Base-by-base conservation (phyloP, 176 grass and related monocot species). In the Chloris gayana region DNA sequence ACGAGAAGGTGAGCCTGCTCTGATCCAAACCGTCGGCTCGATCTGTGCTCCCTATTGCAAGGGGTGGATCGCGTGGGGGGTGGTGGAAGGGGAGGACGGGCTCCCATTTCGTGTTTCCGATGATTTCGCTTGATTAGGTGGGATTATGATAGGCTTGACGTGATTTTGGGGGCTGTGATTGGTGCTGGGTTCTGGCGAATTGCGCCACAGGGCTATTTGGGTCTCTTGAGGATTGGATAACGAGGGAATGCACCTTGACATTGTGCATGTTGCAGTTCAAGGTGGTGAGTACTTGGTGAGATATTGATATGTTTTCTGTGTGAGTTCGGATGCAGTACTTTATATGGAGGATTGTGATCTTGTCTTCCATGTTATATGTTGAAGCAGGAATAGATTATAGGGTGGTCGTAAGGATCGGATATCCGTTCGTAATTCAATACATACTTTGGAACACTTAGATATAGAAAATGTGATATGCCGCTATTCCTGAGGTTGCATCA, bases 1-100 rank as follows among this genome's bases (percentile, higher is more conserved):
- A 95, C 74, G 96, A 98, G 85, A 98, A 93, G 95, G 95, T 98
- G 47, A 64, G 75, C 17, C 27, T 11, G 10, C 29, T 53, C 26
- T 24, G 46, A 38, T 76, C 71, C 25, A 53, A 75, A 45, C 71
- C 69, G 30, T 56, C 32, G 33, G 34, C 67, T 37, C 21, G 45
- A 63, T 45, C 79, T 15, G 34, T 18, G 4, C 9, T 30, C 47
- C 34, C 14, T 24, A 26, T 62, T 76, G 34, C 29, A 42, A 11
- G 44, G 51, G 32, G 71, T 84, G 67, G 66, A 73, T 72, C 77
- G 31, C 61, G 32, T 42, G 65, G 41, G 41, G 34, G 7, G 58
- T 7, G 49, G 67, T 17, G 7, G 72, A 22, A 30, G 29, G 11
- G 44, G 71, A 51, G 47, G 17, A 6, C 1, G 9, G n/a, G 58